Evolutionary conservation across 768 basidiomycete species (phyloP).

Genomic region (Brasilioporus rufonigricans): DNA sequence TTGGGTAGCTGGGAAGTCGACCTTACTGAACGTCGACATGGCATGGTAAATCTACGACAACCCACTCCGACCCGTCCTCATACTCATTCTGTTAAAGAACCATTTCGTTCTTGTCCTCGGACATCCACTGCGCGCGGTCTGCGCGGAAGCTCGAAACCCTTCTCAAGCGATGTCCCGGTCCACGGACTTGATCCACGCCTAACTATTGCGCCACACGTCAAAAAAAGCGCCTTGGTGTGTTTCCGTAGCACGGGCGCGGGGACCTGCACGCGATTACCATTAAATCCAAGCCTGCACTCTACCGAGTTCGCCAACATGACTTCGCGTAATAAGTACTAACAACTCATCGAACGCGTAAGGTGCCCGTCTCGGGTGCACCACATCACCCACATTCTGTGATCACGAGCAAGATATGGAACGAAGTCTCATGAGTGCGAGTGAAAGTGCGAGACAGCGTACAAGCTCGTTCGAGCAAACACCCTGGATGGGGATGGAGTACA

Average conservation of each 20-base stretch:
- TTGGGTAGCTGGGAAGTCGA: background rate
- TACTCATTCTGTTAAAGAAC: background rate
- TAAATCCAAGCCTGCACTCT: constrained; percentile 3
- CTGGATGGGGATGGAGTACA: constrained; percentile 11
- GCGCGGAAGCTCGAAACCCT: background rate
- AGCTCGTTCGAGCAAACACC: constrained; percentile 20
- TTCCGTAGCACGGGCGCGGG: background rate
- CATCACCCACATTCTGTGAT: background rate
- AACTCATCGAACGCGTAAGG: background rate
- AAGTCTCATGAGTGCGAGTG: constrained; percentile 9
- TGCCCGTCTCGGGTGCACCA: constrained; percentile 4
- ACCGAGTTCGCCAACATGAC: constrained; percentile 17
- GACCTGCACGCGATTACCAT: constrained; percentile 5
- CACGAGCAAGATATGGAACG: constrained; percentile 3
- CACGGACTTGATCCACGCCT: background rate
- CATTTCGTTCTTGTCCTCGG: background rate
- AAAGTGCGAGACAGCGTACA: constrained; percentile 16
- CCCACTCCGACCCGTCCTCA: background rate
- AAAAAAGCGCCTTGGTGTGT: constrained; percentile 6
- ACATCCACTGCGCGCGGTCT: background rate
- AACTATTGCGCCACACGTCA: constrained; percentile 9
- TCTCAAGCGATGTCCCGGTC: background rate
- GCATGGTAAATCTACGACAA: constrained; percentile 7
- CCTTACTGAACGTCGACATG: constrained; percentile 1
- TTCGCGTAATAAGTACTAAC: constrained; percentile 15